phyloP scores from a whole-genome alignment of 2,329 filamentous ascomycete species.

The Diaporthe destruens region DNA sequence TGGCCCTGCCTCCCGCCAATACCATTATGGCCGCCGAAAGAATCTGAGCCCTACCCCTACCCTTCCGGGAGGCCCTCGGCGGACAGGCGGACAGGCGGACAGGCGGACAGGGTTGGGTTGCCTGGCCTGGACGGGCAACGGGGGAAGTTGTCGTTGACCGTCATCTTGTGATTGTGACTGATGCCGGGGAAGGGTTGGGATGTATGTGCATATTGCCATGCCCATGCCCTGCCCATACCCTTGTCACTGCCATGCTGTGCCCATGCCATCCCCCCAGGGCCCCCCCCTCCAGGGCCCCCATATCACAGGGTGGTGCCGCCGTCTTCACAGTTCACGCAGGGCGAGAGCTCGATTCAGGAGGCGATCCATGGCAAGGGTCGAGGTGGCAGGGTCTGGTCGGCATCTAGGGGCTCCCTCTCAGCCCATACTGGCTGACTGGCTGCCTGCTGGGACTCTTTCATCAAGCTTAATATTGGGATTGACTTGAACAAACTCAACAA shows the following conservation, averaged over 20 bases:
- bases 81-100: slow-evolving; percentile 25
- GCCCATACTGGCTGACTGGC: slow-evolving; percentile 6
- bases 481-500: slow-evolving; percentile 16
- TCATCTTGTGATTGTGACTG: slow-evolving; percentile 28
- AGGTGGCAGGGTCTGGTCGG: background rate
- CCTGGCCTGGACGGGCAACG: slow-evolving; percentile 4
- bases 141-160: background rate
- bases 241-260: slow-evolving; percentile 25
- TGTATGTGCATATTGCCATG: background rate
- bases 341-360: slow-evolving; percentile 28
- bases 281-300: background rate
- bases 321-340: background rate
- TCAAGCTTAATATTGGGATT: slow-evolving; percentile 36
- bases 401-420: slow-evolving; percentile 26
- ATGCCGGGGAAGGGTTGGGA: slow-evolving; percentile 5
- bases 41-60: slow-evolving; percentile 29
- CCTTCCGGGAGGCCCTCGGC: slow-evolving; percentile 19
- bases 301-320: slow-evolving; percentile 7
- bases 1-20: slow-evolving; percentile 16
- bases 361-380: slow-evolving; percentile 24
- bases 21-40: slow-evolving; percentile 24
- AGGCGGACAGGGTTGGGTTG: slow-evolving; percentile 9
- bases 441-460: slow-evolving; percentile 21
- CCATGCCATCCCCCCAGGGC: background rate
- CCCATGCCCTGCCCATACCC: slow-evolving; percentile 10